Conservation (phyloP, 352 stramenopile genomes). For the Pythium diclinum region DNA sequence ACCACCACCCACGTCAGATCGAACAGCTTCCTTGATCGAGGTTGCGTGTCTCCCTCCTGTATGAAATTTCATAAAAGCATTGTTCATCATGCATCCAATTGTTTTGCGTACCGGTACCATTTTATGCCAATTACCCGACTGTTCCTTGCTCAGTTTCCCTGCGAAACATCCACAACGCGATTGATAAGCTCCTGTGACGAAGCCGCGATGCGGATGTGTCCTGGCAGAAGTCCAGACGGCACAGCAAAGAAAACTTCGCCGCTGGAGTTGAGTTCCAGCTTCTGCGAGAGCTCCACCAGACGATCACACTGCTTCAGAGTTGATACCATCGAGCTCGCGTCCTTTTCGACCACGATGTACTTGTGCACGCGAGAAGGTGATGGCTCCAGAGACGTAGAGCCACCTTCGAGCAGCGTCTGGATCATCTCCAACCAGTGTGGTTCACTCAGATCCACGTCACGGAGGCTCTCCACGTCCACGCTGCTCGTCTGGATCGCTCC, state of each 20-base stretch:
- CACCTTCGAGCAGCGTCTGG: neutral
- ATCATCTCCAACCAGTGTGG: neutral
- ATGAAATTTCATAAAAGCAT: too few species aligned
- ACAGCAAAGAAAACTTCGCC: neutral
- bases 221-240: neutral
- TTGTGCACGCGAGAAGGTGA: neutral
- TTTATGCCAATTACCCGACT: neutral
- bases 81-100: neutral
- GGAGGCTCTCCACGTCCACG: neutral
- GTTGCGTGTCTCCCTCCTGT: neutral
- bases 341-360: neutral
- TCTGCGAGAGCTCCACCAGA: neutral
- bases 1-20: slow-evolving; percentile 41
- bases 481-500: neutral
- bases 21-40: neutral
- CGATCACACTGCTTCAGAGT: slow-evolving; percentile 1
- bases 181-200: neutral
- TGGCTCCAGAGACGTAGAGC: neutral
- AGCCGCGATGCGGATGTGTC: neutral
- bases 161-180: neutral
- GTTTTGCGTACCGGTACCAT: neutral
- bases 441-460: neutral
- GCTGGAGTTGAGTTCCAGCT: neutral
- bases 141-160: neutral
- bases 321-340: neutral